Evolutionary conservation across 2,329 filamentous ascomycete species (phyloP), one percentile per base, ranked within the genome.

Genomic region (Chaetomiaceae sp.): DNA sequence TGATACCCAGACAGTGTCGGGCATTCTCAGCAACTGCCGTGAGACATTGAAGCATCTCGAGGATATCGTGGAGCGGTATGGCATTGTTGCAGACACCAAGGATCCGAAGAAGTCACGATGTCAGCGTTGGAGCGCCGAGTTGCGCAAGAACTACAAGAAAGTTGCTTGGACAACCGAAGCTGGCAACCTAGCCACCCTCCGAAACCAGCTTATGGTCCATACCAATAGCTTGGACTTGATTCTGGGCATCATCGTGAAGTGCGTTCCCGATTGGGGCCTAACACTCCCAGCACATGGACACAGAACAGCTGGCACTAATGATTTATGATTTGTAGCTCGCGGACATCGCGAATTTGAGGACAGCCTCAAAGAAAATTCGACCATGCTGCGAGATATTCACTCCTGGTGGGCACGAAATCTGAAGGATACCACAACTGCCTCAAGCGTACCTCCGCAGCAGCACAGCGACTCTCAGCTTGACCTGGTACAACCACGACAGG

Each of bases 91-190:
- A 14, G 18, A 39, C 7, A 5, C 15, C 4, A 27, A 20, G 3
- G 39, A 45, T 14, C 42, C 45, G 1, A 12, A 19, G 6, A 42
- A 41, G 33, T 35, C 50, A 6, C 27, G 47, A 6, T 12, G 50
- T 14, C 37, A 51, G 29, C 48, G 51, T 4, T 62, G 58, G 59
- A 52, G 50, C 24, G 44, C 47, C 17, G 51, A 49, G 3, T 33
- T 62, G 7, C 19, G 53, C 12, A 58, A 40, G 35, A 62, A 62
- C 33, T 63, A 58, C 58, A 60, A 52, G 42, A 62, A 60, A 39
- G 46, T 61, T 17, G 53, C 51, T 19, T 63, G 60, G 60, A 62
- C 59, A 3, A 62, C 56, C 3, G 59, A 61, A 36, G 55, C 53
- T 7, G 60, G 58, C 8, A 57, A 61, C 30, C 38, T 63, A 1